Evolutionary conservation across 352 stramenopile species (phyloP).

Genomic region (Globisporangium lucens): DNA sequence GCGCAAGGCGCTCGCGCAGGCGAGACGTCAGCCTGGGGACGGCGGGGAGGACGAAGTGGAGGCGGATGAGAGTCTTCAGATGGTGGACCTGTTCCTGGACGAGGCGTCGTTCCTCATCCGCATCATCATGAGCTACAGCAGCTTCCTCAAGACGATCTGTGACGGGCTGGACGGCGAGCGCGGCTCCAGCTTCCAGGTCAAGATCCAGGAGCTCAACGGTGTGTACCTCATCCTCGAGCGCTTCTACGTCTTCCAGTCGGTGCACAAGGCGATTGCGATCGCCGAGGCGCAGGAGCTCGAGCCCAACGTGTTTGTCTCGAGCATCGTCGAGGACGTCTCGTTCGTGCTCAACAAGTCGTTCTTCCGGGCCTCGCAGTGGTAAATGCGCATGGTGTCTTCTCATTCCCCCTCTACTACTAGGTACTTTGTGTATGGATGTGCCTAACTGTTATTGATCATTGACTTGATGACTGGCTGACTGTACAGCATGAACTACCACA

Average conservation of each 20-base stretch:
- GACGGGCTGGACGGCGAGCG: constrained; percentile 39
- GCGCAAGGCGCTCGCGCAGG: constrained; percentile 56
- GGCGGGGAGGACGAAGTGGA: constrained; percentile 34
- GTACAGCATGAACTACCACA: constrained; percentile 77
- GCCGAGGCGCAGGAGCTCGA: constrained; percentile 75
- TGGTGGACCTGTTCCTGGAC: constrained; percentile 83
- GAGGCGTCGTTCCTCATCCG: constrained; percentile 77
- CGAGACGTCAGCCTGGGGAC: constrained; percentile 33
- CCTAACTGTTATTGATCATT: background rate
- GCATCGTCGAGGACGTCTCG: constrained; percentile 80
- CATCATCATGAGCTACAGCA: constrained; percentile 62
- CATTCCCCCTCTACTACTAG: background rate
- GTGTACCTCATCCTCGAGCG: constrained; percentile 81
- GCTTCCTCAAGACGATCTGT: constrained; percentile 55
- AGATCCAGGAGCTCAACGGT: constrained; percentile 73
- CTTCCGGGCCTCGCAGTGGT: constrained; percentile 73
- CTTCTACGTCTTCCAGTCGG: constrained; percentile 85
- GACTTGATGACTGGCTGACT: background rate
- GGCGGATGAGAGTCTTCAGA: constrained; percentile 83
- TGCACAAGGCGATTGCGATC: constrained; percentile 82
- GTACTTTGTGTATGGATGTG: background rate
- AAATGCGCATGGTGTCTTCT: background rate
- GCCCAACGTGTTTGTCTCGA: constrained; percentile 64
- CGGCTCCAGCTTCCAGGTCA: constrained; percentile 38
- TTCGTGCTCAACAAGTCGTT: constrained; percentile 87